Evolutionary conservation across 2,329 filamentous ascomycete species (phyloP).

Genomic region (Colletotrichum sublineola): DNA sequence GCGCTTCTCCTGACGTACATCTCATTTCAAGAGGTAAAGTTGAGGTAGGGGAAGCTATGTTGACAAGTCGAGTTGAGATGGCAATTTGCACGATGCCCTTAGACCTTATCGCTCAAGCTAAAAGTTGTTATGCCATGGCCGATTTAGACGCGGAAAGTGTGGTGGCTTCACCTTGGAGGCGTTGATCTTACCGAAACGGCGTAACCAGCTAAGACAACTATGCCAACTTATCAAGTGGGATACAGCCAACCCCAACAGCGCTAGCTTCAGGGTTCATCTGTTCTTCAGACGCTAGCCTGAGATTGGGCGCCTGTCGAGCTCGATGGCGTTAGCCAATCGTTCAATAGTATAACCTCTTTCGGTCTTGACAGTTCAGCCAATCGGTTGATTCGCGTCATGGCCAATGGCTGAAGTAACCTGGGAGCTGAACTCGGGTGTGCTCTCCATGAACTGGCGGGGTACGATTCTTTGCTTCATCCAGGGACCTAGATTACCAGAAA

Average conservation of each 20-base stretch:
- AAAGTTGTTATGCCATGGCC: neutral
- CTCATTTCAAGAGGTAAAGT: conserved; percentile 16
- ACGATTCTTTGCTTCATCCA: neutral
- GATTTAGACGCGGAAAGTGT: conserved; percentile 3
- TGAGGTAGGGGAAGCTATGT: neutral
- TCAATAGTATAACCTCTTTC: neutral
- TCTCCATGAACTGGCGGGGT: neutral
- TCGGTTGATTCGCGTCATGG: neutral
- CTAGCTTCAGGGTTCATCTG: conserved; percentile 19
- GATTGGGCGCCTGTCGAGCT: conserved; percentile 12
- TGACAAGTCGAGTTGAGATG: neutral
- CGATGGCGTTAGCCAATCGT: neutral
- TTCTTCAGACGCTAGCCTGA: conserved; percentile 17
- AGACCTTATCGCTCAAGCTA: neutral
- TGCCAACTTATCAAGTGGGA: neutral
- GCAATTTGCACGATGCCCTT: neutral
- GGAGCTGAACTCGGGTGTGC: neutral
- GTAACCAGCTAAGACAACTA: neutral
- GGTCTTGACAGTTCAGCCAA: conserved; percentile 17
- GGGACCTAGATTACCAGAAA: neutral
- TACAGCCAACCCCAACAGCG: neutral
- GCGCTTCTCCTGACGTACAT: conserved; percentile 24
- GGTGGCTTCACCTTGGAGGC: conserved; percentile 12
- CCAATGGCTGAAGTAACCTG: neutral
- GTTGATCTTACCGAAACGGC: neutral